Conservation (phyloP, 2,329 filamentous ascomycete genomes). For the Cercospora sesami region DNA sequence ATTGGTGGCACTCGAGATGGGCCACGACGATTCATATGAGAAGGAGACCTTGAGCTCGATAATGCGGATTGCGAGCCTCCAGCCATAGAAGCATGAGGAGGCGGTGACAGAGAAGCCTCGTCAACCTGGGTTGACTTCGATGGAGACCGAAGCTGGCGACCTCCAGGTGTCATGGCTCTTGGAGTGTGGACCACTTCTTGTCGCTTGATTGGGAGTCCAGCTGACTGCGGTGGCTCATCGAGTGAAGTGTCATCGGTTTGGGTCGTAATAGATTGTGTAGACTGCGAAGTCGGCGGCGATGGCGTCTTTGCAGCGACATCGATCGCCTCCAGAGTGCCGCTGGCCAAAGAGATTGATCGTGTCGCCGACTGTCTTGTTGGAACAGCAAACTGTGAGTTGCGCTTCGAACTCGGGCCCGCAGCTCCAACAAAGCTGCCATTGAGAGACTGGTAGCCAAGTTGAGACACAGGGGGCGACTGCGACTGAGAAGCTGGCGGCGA, state of each 20-base stretch:
- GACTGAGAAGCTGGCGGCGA: constrained; percentile 11
- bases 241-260: constrained; percentile 17
- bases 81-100: constrained; percentile 13
- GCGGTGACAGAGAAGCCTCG: constrained; percentile 14
- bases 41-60: constrained; percentile 5
- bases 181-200: constrained; percentile 21
- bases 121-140: constrained; percentile 18
- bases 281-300: constrained; percentile 17
- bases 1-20: not conserved
- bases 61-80: constrained; percentile 10
- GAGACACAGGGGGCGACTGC: constrained; percentile 13
- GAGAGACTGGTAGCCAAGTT: constrained; percentile 7
- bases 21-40: constrained; percentile 1
- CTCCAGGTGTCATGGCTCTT: constrained; percentile 9
- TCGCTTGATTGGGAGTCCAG: constrained; percentile 7
- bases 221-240: constrained; percentile 12
- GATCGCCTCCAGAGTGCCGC: constrained; percentile 18
- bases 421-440: constrained; percentile 8
- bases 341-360: constrained; percentile 18
- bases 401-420: constrained; percentile 10
- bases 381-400: constrained; percentile 14
- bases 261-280: constrained; percentile 19
- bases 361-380: constrained; percentile 8
- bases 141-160: constrained; percentile 13
- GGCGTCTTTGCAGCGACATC: constrained; percentile 20